phyloP scores from a whole-genome alignment of 441 rosid species.

The Sinapis alba region DNA sequence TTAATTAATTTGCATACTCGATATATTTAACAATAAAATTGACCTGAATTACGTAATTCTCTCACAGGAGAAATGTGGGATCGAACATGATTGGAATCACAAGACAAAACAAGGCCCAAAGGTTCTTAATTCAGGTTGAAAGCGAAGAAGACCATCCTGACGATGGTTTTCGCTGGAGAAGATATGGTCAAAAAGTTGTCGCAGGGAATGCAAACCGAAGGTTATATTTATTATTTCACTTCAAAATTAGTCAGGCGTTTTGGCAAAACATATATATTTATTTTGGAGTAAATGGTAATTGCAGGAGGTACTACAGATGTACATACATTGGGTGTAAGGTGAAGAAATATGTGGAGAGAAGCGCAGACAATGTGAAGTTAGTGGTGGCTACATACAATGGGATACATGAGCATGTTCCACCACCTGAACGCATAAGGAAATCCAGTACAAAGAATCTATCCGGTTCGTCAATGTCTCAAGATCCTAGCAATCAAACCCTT shows the following conservation, averaged over 20 bases:
- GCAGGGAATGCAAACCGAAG: constrained; percentile 30
- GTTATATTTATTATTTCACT: not conserved
- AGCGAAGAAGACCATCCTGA: too few relatives aligned
- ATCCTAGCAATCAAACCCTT: too few relatives aligned
- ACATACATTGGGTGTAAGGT: not conserved
- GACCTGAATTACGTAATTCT: not conserved
- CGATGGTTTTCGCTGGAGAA: too few relatives aligned
- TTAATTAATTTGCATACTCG: not conserved
- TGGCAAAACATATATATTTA: too few relatives aligned
- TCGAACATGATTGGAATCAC: constrained; percentile 32
- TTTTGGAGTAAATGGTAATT: not conserved
- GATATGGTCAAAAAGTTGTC: constrained; percentile 33
- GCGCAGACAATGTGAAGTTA: constrained; percentile 1
- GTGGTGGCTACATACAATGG: constrained; percentile 30
- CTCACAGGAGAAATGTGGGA: not conserved
- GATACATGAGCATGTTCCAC: constrained; percentile 10
- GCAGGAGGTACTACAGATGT: constrained; percentile 34
- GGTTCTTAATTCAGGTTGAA: too few relatives aligned
- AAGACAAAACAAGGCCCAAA: too few relatives aligned
- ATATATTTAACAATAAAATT: too few relatives aligned
- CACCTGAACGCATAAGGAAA: too few relatives aligned
- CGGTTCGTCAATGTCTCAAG: too few relatives aligned
- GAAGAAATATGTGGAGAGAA: constrained; percentile 36
- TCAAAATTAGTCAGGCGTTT: too few relatives aligned
- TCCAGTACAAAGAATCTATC: too few relatives aligned